Conservation (phyloP, 2,329 filamentous ascomycete species). For the Chaetomiaceae sp. region DNA sequence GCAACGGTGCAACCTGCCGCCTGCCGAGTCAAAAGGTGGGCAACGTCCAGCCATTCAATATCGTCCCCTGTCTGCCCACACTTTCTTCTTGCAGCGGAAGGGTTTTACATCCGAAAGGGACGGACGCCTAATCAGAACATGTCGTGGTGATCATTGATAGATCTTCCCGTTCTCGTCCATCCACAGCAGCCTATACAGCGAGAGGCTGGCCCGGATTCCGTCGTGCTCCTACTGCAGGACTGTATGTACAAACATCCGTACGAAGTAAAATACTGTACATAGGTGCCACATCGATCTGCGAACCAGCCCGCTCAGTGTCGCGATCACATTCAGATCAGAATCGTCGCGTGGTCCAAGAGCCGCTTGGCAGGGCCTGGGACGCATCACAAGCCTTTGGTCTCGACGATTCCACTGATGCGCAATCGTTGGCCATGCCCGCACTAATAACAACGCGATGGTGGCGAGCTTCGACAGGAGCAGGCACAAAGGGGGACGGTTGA, state of each 20-base stretch:
- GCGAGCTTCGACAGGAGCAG: background rate
- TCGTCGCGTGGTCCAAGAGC: background rate
- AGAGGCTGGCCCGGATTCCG: constrained; percentile 7
- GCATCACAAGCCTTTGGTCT: background rate
- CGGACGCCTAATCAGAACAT: background rate
- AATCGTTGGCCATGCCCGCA: background rate
- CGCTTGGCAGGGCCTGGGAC: background rate
- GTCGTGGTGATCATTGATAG: background rate
- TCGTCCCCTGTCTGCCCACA: background rate
- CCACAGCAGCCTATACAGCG: background rate
- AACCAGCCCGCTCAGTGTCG: background rate
- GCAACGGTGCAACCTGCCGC: constrained; percentile 17
- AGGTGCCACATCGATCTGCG: constrained; percentile 13
- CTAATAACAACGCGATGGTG: constrained; percentile 6
- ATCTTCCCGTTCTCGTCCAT: background rate
- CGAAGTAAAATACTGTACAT: constrained; percentile 17
- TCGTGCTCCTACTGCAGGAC: too few relatives aligned
- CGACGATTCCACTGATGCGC: background rate
- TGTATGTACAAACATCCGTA: too few relatives aligned
- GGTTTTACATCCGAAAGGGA: background rate
- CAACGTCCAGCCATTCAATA: background rate
- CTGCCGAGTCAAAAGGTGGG: background rate
- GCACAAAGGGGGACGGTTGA: constrained; percentile 5
- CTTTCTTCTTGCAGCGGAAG: background rate
- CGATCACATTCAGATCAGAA: background rate